Evolutionary conservation across 2,329 filamentous ascomycete genomes (phyloP), one percentile per base, ranked within the genome.

Genomic region (Westerdykella ornata): DNA sequence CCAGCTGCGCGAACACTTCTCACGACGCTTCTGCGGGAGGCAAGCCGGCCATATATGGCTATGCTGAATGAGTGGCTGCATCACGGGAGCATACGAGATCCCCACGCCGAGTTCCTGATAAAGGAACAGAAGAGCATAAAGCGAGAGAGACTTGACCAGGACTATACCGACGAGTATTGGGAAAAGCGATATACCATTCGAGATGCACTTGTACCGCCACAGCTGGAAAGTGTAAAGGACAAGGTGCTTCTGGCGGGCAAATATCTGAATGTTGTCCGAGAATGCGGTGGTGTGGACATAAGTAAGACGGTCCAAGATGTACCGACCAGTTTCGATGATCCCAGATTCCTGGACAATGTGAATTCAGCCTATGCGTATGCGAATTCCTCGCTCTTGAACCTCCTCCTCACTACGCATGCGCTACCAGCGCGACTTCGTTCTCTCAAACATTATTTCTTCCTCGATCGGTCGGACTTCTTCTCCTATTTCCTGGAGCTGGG

Each of bases 21-120:
- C 9, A 92, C 87, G 9, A 84, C 82, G 3, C 69, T 98, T 19
- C 68, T 98, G 32, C 78, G 87, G 42, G 90, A 97, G 65, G 84
- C 90, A 1, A 96, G 89, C 57, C 80, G 84, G 41, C 92, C 92
- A 0, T 98, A 98, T 62, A 96, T 97, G 89, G 77, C 78, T 32
- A 98, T 98, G 92, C 72, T 98, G 46, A 98, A 98, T 58, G 90
- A 97, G 64, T 98, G 92, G 92, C 72, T 98, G 13, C 92, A 98
- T 60, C 90, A 94, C 59, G 92, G 92, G 30, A 88, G 84, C 37
- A 97, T 98, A 65, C 87, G 85, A 57, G 92, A 98, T 62, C 88
- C 89, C 0, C 90, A 97, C 63, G 79, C 82, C 1, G 92, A 98
- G 64, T 98, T 98, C 53, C 70, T 98, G 39, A 82, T 98, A 59